phyloP scores from a whole-genome alignment of 805 yeast species.

The Nakazawaea wickerhamii region DNA sequence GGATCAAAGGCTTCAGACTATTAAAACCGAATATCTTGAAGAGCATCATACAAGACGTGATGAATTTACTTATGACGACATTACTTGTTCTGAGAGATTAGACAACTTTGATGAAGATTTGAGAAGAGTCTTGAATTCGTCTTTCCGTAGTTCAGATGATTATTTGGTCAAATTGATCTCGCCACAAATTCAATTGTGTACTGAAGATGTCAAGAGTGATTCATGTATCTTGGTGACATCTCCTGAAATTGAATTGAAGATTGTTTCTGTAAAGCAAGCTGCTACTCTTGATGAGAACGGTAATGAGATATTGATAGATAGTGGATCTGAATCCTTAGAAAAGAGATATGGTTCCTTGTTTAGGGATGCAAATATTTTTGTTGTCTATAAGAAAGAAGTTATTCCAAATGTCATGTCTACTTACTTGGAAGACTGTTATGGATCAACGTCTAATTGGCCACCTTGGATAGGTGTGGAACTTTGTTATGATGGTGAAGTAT shows the following conservation, averaged over 20 bases:
- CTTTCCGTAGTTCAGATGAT: slow-evolving; percentile 40
- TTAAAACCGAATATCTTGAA: slow-evolving; percentile 17
- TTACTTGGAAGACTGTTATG: slow-evolving; percentile 50
- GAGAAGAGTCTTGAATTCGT: slow-evolving; percentile 31
- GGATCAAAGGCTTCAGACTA: slow-evolving; percentile 19
- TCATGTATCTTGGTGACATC: slow-evolving; percentile 67
- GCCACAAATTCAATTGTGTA: slow-evolving; percentile 76
- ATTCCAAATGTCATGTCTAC: slow-evolving; percentile 31
- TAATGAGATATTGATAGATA: slow-evolving; percentile 16
- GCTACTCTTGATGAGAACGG: slow-evolving; percentile 30
- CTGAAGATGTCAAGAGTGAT: slow-evolving; percentile 40
- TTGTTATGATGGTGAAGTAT: slow-evolving; percentile 47
- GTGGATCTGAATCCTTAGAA: slow-evolving; percentile 34
- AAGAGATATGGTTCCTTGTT: slow-evolving; percentile 66
- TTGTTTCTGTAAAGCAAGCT: slow-evolving; percentile 55
- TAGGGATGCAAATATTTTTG: slow-evolving; percentile 66
- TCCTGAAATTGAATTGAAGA: slow-evolving; percentile 63
- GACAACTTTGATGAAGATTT: slow-evolving; percentile 50
- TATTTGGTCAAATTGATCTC: slow-evolving; percentile 63
- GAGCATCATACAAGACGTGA: slow-evolving; percentile 15
- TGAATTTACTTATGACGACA: slow-evolving; percentile 9
- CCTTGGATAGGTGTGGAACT: slow-evolving; percentile 82
- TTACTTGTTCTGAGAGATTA: slow-evolving; percentile 28
- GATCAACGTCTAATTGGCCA: slow-evolving; percentile 70
- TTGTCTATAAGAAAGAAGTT: slow-evolving; percentile 50